Conservation (phyloP, 768 basidiomycete genomes). For the Steccherinum ochraceum region DNA sequence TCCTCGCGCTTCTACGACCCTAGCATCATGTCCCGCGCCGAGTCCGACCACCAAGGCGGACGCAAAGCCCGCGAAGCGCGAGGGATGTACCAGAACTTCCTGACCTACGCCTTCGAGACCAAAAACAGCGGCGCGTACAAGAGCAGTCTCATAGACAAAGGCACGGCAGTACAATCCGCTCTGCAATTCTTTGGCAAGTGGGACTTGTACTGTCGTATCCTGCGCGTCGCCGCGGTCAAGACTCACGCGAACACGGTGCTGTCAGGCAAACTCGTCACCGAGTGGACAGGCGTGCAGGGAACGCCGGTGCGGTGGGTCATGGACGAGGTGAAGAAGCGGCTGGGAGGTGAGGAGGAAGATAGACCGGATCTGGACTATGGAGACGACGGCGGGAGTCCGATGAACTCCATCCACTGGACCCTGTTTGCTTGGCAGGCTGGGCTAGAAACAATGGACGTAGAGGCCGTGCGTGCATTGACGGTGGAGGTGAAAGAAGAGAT, state of each 20-base stretch:
- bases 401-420: constrained; percentile 1
- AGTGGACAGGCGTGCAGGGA: constrained; percentile 19
- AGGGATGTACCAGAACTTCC: constrained; percentile 54
- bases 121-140: neutral
- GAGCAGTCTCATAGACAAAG: neutral
- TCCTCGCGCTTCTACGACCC: constrained; percentile 50
- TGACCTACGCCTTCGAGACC: constrained; percentile 37
- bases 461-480: constrained; percentile 13
- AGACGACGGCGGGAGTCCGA: neutral
- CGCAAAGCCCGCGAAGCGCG: constrained; percentile 41
- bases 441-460: constrained; percentile 11
- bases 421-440: constrained; percentile 14
- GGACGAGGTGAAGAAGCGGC: constrained; percentile 16
- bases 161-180: constrained; percentile 6
- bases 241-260: constrained; percentile 14
- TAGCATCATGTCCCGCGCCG: constrained; percentile 22
- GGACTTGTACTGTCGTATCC: constrained; percentile 17
- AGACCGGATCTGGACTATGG: neutral
- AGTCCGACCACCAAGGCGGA: constrained; percentile 25
- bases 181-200: constrained; percentile 16
- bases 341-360: constrained; percentile 8
- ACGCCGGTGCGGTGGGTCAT: constrained; percentile 16
- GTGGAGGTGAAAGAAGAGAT: constrained; percentile 16
- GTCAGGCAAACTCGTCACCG: constrained; percentile 16
- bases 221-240: constrained; percentile 21